phyloP scores from a whole-genome alignment of 1,284 basidiomycete species.

The Ganoderma lucidum region DNA sequence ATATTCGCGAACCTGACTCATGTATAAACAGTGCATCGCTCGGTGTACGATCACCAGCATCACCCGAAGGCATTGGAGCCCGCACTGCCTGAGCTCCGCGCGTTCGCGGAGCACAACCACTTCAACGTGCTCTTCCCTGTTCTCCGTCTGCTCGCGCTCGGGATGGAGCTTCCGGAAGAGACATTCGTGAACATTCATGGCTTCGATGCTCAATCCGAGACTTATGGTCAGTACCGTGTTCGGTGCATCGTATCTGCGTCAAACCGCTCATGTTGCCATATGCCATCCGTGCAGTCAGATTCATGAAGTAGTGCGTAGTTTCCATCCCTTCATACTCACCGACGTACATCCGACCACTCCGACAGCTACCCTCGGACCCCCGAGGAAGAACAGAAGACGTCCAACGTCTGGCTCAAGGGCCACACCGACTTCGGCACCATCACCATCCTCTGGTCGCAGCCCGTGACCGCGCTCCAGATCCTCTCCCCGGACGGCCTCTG shows the following conservation, averaged over 20 bases:
- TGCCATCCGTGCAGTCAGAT: conserved; percentile 48
- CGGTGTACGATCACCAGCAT: conserved; percentile 47
- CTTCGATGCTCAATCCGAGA: conserved; percentile 41
- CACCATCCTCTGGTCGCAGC: conserved; percentile 68
- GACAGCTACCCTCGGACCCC: conserved; percentile 52
- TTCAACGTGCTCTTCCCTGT: conserved; percentile 57
- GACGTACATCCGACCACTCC: background rate
- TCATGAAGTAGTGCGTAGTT: conserved; percentile 59
- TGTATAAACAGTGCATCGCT: conserved; percentile 52
- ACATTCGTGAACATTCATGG: conserved; percentile 44
- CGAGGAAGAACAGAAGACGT: conserved; percentile 63
- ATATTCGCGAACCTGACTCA: no score
- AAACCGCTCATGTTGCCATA: background rate
- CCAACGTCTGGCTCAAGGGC: conserved; percentile 51
- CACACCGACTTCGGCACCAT: conserved; percentile 72
- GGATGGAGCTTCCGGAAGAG: conserved; percentile 46
- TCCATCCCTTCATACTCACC: background rate
- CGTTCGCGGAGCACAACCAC: conserved; percentile 59
- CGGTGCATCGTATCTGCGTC: conserved; percentile 14
- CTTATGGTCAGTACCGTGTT: conserved; percentile 37
- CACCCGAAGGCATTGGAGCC: conserved; percentile 59
- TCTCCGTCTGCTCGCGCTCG: conserved; percentile 53
- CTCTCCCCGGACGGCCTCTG: conserved; percentile 49
- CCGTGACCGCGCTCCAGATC: conserved; percentile 61
- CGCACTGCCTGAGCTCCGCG: conserved; percentile 63